Evolutionary conservation across 495 filamentous ascomycete species (phyloP), one percentile per base, ranked within the genome.

Genomic region (Penicillium cataractarum): DNA sequence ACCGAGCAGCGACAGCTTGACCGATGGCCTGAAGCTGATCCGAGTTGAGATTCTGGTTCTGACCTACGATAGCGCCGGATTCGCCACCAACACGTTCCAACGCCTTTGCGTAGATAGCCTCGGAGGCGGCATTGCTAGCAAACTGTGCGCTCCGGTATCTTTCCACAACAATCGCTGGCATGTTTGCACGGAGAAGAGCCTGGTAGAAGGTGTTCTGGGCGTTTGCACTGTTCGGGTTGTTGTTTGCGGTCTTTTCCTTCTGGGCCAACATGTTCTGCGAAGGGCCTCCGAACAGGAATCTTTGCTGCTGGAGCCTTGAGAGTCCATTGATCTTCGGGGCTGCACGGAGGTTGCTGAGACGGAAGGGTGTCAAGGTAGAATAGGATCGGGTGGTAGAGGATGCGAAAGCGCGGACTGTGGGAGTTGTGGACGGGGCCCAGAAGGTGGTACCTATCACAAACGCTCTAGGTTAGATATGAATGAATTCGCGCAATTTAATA

Each of bases 151-250:
- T 92, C 65, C 92, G 88, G 73, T 96, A 93, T 65, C 95, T 82
- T 71, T 98, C 93, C 42, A 96, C 83, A 31, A 98, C 80, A 53
- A 98, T 97, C 7, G 91, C 88, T 6, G 95, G 91, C 88, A 97
- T 93, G 69, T 96, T 92, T 12, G 92, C 92, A 65, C 87, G 89
- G 24, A 97, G 79, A n/a, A 98, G 85, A 35, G 92, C 88, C 68
- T 92, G 87, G 74, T 99, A 99, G 73, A 99, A 97, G 22, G 91
- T 87, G 76, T 92, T 93, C 75, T 99, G 95, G 17, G 92, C 88
- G 27, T 87, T 89, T 15, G 92, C 86, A 75, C 90, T 97, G 64
- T 82, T 86, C 3, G 95, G 91, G 66, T 96, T 93, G 77, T 91
- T 90, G 74, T 97, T 98, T 37, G 95, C 96, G 26, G 89, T 87